Evolutionary conservation across 805 yeast genomes (phyloP).

Genomic region (Ogataea polymorpha): DNA sequence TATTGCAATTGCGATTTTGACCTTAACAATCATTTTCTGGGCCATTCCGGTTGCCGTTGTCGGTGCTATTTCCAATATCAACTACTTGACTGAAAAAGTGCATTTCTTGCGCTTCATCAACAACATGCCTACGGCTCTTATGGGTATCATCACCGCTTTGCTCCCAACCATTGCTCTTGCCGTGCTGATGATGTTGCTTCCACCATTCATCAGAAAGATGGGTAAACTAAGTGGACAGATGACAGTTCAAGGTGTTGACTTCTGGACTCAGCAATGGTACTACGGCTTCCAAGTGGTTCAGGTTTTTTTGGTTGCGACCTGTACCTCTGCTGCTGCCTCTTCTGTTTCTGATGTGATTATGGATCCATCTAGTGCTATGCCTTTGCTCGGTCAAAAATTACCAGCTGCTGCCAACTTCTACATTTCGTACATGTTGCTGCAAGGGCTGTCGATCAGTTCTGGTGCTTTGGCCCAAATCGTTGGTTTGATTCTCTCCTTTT

Average conservation of each 20-base stretch:
- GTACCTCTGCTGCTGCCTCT: conserved; percentile 81
- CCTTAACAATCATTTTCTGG: conserved; percentile 81
- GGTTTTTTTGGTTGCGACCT: conserved; percentile 79
- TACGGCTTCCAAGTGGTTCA: conserved; percentile 90
- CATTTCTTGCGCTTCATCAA: conserved; percentile 74
- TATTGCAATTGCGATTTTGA: conserved; percentile 61
- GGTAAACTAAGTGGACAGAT: conserved; percentile 74
- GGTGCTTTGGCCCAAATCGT: conserved; percentile 74
- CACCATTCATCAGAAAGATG: conserved; percentile 73
- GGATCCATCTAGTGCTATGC: conserved; percentile 70
- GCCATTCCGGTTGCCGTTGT: conserved; percentile 97
- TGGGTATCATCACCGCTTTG: conserved; percentile 85
- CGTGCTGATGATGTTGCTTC: conserved; percentile 80
- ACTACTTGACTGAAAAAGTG: conserved; percentile 64
- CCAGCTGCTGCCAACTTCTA: conserved; percentile 93
- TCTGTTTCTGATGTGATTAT: conserved; percentile 66
- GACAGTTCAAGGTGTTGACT: conserved; percentile 69
- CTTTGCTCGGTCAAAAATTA: conserved; percentile 66
- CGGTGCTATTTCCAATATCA: conserved; percentile 87
- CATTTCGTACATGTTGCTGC: conserved; percentile 75
- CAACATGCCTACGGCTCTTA: conserved; percentile 62
- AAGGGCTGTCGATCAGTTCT: conserved; percentile 78
- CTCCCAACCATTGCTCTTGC: conserved; percentile 82
- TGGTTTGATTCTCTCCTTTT: conserved; percentile 64
- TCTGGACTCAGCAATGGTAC: conserved; percentile 83